Conservation (phyloP, 1,284 basidiomycete species). For the Caloboletus firmus region DNA sequence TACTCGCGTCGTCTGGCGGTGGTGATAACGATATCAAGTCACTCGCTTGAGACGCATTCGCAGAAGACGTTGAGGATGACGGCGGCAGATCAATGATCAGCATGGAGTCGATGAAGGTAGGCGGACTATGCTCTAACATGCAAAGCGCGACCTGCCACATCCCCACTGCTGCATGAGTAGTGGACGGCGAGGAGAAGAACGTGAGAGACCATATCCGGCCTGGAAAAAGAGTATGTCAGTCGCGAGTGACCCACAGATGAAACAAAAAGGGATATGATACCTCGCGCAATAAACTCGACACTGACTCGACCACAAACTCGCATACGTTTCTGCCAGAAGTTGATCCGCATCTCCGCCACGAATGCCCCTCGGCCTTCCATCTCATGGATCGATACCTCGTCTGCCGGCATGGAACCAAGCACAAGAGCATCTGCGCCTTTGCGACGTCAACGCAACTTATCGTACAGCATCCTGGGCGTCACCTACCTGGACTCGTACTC, state of each 20-base stretch:
- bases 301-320: slow-evolving; percentile 52
- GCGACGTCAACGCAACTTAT: not conserved
- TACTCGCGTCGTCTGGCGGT: not conserved
- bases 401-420: slow-evolving; percentile 52
- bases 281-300: slow-evolving; percentile 56
- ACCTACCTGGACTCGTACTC: slow-evolving; percentile 15
- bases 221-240: slow-evolving; percentile 24
- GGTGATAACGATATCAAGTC: slow-evolving; percentile 23
- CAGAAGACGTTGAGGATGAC: not conserved
- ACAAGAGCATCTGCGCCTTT: slow-evolving; percentile 57
- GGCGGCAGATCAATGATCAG: slow-evolving; percentile 49
- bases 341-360: slow-evolving; percentile 51
- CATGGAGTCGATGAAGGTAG: slow-evolving; percentile 58
- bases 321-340: slow-evolving; percentile 70
- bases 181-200: slow-evolving; percentile 45
- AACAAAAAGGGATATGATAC: slow-evolving; percentile 15
- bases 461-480: too few species aligned
- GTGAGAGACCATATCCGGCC: slow-evolving; percentile 63
- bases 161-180: slow-evolving; percentile 20
- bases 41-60: not conserved
- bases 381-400: slow-evolving; percentile 53
- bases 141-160: slow-evolving; percentile 56
- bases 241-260: not conserved
- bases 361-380: slow-evolving; percentile 52
- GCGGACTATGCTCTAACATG: slow-evolving; percentile 57